phyloP scores from a whole-genome alignment of 83 land plant species.

The Diphasiastrum complanatum region DNA sequence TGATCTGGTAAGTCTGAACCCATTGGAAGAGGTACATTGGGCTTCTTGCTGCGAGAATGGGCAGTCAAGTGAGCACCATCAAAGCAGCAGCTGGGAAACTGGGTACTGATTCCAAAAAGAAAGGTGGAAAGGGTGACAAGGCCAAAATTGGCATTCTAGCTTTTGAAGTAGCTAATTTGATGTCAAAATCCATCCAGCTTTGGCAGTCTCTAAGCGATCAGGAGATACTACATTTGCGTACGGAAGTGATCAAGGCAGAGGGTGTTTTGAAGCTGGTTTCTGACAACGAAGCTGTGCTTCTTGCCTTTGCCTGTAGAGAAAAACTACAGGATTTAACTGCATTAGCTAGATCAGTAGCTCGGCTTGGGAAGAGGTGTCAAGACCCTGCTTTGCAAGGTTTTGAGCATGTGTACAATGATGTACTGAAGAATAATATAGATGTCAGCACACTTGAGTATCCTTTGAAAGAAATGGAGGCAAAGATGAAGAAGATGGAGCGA shows the following conservation, averaged over 20 bases:
- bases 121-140: neutral
- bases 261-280: conserved; percentile 62
- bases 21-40: too few relatives aligned
- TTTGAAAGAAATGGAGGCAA: conserved; percentile 30
- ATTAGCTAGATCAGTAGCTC: conserved; percentile 38
- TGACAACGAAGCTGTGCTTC: conserved; percentile 38
- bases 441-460: conserved; percentile 17
- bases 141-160: conserved; percentile 46
- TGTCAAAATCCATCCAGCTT: conserved; percentile 58
- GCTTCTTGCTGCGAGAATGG: conserved; percentile 19
- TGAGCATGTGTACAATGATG: conserved; percentile 42
- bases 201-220: conserved; percentile 47
- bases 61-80: conserved; percentile 15
- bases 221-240: conserved; percentile 44
- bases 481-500: conserved; percentile 55
- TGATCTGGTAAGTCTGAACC: too few relatives aligned
- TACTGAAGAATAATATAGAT: conserved; percentile 36
- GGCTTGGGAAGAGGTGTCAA: conserved; percentile 41
- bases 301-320: conserved; percentile 63
- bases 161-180: conserved; percentile 66
- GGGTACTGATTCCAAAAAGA: conserved; percentile 3
- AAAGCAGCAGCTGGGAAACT: conserved; percentile 5
- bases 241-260: conserved; percentile 30
- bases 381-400: conserved; percentile 32
- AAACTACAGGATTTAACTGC: conserved; percentile 49